These are phyloP conservation scores for Botryobasidium botryosum DNA, from an alignment of 768 basidiomycete species.

Conservation along the genomic window DNA sequence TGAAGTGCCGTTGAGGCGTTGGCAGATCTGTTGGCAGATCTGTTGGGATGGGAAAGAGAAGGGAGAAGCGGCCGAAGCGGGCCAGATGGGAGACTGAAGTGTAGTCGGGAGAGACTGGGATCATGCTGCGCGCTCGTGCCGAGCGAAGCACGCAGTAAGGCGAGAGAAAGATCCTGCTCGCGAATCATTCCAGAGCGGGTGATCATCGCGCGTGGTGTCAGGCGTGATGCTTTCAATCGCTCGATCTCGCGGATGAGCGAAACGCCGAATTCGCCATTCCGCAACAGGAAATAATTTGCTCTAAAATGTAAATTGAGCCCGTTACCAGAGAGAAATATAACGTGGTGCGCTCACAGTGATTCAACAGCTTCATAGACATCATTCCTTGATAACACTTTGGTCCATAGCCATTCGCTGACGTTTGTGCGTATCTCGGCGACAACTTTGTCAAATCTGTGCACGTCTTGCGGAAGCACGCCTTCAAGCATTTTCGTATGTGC, in stretches of 20 bases:
- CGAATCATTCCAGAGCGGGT: slow-evolving; percentile 52
- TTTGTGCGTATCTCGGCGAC: slow-evolving; percentile 60
- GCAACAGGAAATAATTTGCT: slow-evolving; percentile 72
- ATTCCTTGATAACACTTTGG: slow-evolving; percentile 65
- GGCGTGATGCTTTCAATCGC: slow-evolving; percentile 59
- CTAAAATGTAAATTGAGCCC: slow-evolving; percentile 24
- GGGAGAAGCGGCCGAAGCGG: slow-evolving; percentile 70
- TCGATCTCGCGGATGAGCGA: slow-evolving; percentile 78
- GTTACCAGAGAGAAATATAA: background rate
- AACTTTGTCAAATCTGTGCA: slow-evolving; percentile 55
- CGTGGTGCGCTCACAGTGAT: slow-evolving; percentile 42
- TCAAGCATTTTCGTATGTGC: slow-evolving; percentile 51
- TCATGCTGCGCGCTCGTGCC: slow-evolving; percentile 83
- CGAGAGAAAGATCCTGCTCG: slow-evolving; percentile 80
- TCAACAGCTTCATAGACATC: slow-evolving; percentile 76
- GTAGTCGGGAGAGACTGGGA: slow-evolving; percentile 50
- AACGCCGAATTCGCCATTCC: slow-evolving; percentile 76
- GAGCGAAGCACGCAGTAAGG: slow-evolving; percentile 70
- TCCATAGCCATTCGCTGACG: slow-evolving; percentile 89
- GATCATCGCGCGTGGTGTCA: slow-evolving; percentile 46
- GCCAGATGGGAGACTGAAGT: slow-evolving; percentile 64
- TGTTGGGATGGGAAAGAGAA: slow-evolving; percentile 33
- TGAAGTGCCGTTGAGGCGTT: slow-evolving; percentile 17
- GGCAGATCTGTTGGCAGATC: slow-evolving; percentile 27
- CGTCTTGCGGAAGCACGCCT: slow-evolving; percentile 54